Percentiles rank a stretch among this genome's conserved stretches.
phyloP scores from a whole-genome alignment of 768 basidiomycete genomes.

The Mycena albidolilacea region DNA sequence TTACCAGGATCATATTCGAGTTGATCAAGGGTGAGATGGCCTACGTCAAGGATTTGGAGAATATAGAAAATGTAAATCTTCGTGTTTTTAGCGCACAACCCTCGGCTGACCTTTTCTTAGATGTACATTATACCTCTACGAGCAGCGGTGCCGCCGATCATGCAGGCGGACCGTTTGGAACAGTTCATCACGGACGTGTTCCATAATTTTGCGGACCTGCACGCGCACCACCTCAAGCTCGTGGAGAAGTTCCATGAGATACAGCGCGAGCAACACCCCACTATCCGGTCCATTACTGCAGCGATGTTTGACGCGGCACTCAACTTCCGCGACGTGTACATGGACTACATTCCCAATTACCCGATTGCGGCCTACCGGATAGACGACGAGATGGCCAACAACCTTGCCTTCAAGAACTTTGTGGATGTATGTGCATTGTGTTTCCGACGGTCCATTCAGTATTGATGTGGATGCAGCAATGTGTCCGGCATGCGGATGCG shows the following conservation, averaged over 20 bases:
- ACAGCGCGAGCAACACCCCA: conserved; percentile 89
- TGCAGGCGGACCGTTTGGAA: conserved; percentile 77
- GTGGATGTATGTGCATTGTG: conserved; percentile 72
- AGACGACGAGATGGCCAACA: conserved; percentile 89
- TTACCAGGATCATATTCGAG: conserved; percentile 88
- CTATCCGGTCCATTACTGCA: conserved; percentile 81
- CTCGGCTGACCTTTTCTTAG: conserved; percentile 53
- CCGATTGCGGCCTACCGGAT: conserved; percentile 92
- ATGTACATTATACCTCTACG: conserved; percentile 88
- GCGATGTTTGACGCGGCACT: conserved; percentile 90
- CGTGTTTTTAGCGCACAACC: not conserved
- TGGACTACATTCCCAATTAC: conserved; percentile 93
- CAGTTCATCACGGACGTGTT: conserved; percentile 90
- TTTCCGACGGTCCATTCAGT: not conserved
- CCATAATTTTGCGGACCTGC: conserved; percentile 87
- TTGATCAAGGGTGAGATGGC: conserved; percentile 96
- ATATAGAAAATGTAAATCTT: conserved; percentile 76
- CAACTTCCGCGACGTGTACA: conserved; percentile 93
- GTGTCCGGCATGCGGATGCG: conserved; percentile 79
- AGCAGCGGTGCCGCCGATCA: conserved; percentile 80
- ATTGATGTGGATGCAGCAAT: conserved; percentile 46
- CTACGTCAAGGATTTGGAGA: conserved; percentile 93
- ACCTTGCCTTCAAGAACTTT: conserved; percentile 84
- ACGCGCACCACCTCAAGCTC: conserved; percentile 80
- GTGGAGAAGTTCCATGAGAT: conserved; percentile 88